Conservation (phyloP, 768 basidiomycete species). For the Chiua virens region DNA sequence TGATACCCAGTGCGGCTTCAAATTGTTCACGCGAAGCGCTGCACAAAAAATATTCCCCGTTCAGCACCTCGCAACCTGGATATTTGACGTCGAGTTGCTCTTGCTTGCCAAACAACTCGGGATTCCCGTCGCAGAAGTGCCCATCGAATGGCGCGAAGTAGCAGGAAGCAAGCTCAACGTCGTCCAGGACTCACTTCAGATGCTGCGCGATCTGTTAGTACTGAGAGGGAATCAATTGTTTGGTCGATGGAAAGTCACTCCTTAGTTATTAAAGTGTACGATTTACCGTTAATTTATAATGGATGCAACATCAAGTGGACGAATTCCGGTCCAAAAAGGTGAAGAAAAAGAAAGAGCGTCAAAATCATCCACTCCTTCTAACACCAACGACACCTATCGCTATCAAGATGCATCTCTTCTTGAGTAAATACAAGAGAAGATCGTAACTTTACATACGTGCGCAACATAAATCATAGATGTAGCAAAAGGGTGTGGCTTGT, state of each 20-base stretch:
- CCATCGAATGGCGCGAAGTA: constrained; percentile 93
- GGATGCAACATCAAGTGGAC: constrained; percentile 10
- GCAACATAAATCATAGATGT: constrained; percentile 36
- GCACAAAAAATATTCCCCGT: constrained; percentile 82
- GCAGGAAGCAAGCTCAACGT: constrained; percentile 90
- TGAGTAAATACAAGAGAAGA: constrained; percentile 30
- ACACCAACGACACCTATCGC: constrained; percentile 20
- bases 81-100: constrained; percentile 94
- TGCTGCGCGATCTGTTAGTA: constrained; percentile 85
- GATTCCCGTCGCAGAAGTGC: constrained; percentile 83
- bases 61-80: constrained; percentile 90
- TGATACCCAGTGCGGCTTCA: constrained; percentile 98
- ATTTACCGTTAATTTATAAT: constrained; percentile 28
- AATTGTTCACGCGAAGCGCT: constrained; percentile 83
- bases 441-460: constrained; percentile 32
- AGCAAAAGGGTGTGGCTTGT: constrained; percentile 20
- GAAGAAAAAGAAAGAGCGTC: neutral
- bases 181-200: constrained; percentile 80
- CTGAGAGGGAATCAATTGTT: constrained; percentile 78
- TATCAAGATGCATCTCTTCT: constrained; percentile 22
- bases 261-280: constrained; percentile 21
- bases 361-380: constrained; percentile 11
- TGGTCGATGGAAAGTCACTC: constrained; percentile 66
- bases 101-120: constrained; percentile 76
- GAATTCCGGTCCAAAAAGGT: constrained; percentile 12